Conservation (phyloP, 2,329 filamentous ascomycete genomes). For the Fusarium sp. region DNA sequence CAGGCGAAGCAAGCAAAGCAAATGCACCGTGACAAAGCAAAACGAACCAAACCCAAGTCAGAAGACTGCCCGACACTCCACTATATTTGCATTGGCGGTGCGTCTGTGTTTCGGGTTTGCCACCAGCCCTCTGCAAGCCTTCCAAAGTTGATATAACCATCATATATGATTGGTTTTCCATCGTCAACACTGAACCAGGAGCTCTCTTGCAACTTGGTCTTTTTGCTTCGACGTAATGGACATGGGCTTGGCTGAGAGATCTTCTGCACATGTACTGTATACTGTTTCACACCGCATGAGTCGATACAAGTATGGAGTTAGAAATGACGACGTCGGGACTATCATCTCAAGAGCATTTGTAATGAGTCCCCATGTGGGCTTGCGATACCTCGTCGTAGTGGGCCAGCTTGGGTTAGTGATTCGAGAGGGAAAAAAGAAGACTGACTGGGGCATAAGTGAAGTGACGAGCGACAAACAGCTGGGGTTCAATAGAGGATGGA, state of each 20-base stretch:
- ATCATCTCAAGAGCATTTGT: slow-evolving; percentile 35
- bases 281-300: slow-evolving; percentile 2
- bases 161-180: slow-evolving; percentile 30
- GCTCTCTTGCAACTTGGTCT: not conserved
- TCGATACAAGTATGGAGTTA: slow-evolving; percentile 11
- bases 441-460: slow-evolving; percentile 19
- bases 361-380: slow-evolving; percentile 32
- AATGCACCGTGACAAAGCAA: slow-evolving; percentile 33
- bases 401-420: slow-evolving; percentile 33
- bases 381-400: slow-evolving; percentile 24
- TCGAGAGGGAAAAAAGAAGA: slow-evolving; percentile 4
- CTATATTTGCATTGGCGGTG: slow-evolving; percentile 18
- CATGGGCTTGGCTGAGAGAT: not conserved
- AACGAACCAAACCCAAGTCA: slow-evolving; percentile 22
- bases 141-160: slow-evolving; percentile 22
- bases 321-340: slow-evolving; percentile 26
- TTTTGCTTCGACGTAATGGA: slow-evolving; percentile 8
- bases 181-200: slow-evolving; percentile 6
- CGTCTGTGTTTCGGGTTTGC: slow-evolving; percentile 28
- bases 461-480: slow-evolving; percentile 1
- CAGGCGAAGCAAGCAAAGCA: slow-evolving; percentile 32
- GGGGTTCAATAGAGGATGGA: slow-evolving; percentile 1
- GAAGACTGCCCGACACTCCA: slow-evolving; percentile 18
- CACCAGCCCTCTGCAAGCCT: slow-evolving; percentile 29
- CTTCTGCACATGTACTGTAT: slow-evolving; percentile 3